A percentile compares a stretch with the other conserved stretches of the same genome.
These are phyloP conservation scores for Coemansia sp. DNA, from an alignment of 192 early-diverging fungal genomes.

Conservation along the genomic window DNA sequence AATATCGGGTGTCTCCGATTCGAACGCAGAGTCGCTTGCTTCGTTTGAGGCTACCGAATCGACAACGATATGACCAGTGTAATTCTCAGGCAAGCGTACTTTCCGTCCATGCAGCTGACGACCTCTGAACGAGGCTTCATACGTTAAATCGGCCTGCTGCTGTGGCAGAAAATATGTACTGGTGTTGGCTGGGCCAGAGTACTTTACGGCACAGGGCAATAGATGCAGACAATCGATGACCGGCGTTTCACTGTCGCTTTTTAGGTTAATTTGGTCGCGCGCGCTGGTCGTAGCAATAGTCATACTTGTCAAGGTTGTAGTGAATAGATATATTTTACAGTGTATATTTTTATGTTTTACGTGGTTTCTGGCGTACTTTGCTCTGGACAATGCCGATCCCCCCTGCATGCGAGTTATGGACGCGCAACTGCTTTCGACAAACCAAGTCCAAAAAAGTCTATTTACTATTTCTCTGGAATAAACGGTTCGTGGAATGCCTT, in stretches of 20 bases:
- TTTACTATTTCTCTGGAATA: conserved; percentile 3
- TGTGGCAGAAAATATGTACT: conserved; percentile 31
- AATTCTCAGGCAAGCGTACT: conserved; percentile 14
- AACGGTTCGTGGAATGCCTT: conserved; percentile 45
- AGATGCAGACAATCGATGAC: conserved; percentile 14
- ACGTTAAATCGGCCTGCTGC: conserved; percentile 13
- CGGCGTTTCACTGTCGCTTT: neutral
- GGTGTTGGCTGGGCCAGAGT: conserved; percentile 35
- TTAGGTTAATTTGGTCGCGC: conserved; percentile 20
- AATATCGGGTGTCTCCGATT: neutral
- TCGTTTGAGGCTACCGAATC: neutral
- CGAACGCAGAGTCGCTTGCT: conserved; percentile 32
- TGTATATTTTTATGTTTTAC: neutral
- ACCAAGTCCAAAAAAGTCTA: neutral
- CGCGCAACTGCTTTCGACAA: neutral
- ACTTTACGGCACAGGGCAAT: conserved; percentile 34
- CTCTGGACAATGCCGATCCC: neutral
- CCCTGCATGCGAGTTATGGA: neutral
- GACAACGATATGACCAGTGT: conserved; percentile 34
- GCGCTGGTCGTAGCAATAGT: neutral
- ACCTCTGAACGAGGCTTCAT: conserved; percentile 38
- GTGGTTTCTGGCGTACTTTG: neutral
- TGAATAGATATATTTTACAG: neutral
- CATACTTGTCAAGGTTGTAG: neutral
- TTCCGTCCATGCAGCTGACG: conserved; percentile 39